phyloP scores from a whole-genome alignment of 2,329 filamentous ascomycete species.

The Bipolaris sorokiniana region DNA sequence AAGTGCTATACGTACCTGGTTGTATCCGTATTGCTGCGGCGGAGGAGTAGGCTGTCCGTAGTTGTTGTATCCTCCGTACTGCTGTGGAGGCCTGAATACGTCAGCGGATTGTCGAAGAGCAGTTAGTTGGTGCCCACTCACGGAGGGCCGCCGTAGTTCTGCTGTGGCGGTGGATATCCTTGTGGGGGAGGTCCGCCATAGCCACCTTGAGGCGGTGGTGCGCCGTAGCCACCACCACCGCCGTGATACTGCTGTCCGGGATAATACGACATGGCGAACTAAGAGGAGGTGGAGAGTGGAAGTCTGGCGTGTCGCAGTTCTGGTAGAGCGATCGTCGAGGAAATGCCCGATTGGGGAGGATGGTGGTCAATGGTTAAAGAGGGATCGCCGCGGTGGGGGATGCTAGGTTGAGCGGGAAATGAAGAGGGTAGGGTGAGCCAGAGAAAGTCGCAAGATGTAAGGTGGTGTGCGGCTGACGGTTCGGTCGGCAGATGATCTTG shows the following conservation, averaged over 20 bases:
- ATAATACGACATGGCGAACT: slow-evolving; percentile 49
- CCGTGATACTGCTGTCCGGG: slow-evolving; percentile 53
- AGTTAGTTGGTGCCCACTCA: slow-evolving; percentile 23
- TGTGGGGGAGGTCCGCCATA: slow-evolving; percentile 41
- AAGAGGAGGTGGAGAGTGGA: slow-evolving; percentile 4
- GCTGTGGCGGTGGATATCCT: slow-evolving; percentile 37
- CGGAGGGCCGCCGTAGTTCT: slow-evolving; percentile 40
- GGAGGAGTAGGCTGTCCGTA: slow-evolving; percentile 50
- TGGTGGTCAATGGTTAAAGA: slow-evolving; percentile 4
- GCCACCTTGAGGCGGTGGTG: slow-evolving; percentile 49
- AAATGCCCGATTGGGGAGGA: slow-evolving; percentile 8
- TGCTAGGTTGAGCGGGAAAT: not conserved
- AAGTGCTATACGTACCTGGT: slow-evolving; percentile 39
- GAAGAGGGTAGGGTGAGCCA: slow-evolving; percentile 9
- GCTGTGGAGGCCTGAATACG: slow-evolving; percentile 36
- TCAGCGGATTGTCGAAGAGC: slow-evolving; percentile 18
- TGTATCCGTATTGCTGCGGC: slow-evolving; percentile 53
- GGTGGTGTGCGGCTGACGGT: slow-evolving; percentile 23
- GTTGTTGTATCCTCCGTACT: slow-evolving; percentile 49
- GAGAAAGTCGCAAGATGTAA: slow-evolving; percentile 10
- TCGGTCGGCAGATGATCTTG: slow-evolving; percentile 12
- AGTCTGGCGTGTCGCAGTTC: slow-evolving; percentile 3
- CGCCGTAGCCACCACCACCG: slow-evolving; percentile 40
- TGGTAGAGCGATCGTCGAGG: slow-evolving; percentile 12
- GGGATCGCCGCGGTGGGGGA: not conserved